These are phyloP conservation scores for Grigorovia jiainica DNA, from an alignment of 805 yeast species.

Conservation along the genomic window DNA sequence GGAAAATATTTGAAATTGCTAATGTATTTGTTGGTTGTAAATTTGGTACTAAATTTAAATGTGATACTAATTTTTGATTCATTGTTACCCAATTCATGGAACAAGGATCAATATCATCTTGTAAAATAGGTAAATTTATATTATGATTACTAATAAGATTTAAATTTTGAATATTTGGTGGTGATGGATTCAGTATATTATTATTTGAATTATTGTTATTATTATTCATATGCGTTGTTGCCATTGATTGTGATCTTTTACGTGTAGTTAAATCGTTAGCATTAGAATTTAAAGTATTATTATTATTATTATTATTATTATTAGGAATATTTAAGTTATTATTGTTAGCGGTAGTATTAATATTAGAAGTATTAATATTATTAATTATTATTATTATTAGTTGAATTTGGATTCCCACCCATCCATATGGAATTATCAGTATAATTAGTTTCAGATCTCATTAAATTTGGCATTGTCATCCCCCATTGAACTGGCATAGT, in stretches of 20 bases:
- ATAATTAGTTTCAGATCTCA: constrained; percentile 1
- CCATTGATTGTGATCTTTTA: constrained; percentile 11
- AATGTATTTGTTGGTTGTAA: constrained; percentile 72
- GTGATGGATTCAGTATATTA: too few relatives aligned
- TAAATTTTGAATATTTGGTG: background rate
- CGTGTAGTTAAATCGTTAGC: background rate
- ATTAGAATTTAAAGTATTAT: background rate
- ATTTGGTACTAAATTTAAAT: constrained; percentile 58
- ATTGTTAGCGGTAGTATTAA: background rate
- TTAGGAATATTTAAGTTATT: background rate
- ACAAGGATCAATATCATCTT: constrained; percentile 52
- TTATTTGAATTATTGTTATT: background rate
- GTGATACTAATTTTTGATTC: constrained; percentile 52
- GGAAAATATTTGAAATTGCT: constrained; percentile 58
- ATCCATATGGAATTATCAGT: constrained; percentile 4
- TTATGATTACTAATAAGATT: background rate
- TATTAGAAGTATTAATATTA: background rate
- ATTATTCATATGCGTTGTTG: constrained; percentile 2
- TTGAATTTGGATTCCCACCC: background rate
- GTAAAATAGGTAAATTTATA: constrained; percentile 24
- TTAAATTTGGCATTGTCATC: constrained; percentile 1
- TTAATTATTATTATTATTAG: background rate
- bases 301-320: background rate
- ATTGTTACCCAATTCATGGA: constrained; percentile 55
- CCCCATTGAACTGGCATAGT: constrained; percentile 5